A percentile compares a stretch with the other conserved stretches of the same genome.
Evolutionary conservation across 768 basidiomycete species (phyloP).

Genomic region (Chiua virens): DNA sequence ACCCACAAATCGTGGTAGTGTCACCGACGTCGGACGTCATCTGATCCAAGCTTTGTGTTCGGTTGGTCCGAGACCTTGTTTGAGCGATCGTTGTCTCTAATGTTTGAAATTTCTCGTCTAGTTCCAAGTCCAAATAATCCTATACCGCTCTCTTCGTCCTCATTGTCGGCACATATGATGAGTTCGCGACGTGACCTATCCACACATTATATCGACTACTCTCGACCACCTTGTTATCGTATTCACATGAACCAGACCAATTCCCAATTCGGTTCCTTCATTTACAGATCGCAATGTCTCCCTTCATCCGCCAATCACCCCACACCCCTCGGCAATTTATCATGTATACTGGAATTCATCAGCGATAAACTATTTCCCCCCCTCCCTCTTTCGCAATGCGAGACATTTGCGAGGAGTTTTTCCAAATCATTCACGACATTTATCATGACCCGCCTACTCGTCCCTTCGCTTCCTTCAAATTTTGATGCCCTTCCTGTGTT

Average conservation of each 20-base stretch:
- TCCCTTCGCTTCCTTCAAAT: constrained; percentile 68
- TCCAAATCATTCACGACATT: constrained; percentile 59
- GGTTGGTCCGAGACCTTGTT: constrained; percentile 39
- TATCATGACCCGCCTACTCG: constrained; percentile 64
- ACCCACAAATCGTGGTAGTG: constrained; percentile 54
- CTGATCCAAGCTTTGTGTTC: constrained; percentile 48
- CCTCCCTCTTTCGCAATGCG: constrained; percentile 48
- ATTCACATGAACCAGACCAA: constrained; percentile 37
- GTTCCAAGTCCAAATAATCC: constrained; percentile 56
- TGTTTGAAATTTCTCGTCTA: constrained; percentile 25
- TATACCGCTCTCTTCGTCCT: constrained; percentile 51
- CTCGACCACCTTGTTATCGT: constrained; percentile 47
- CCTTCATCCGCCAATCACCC: constrained; percentile 42
- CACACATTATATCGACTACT: constrained; percentile 57
- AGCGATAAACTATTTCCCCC: constrained; percentile 52
- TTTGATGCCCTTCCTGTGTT: constrained; percentile 61
- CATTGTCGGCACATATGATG: constrained; percentile 55
- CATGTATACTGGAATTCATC: constrained; percentile 62
- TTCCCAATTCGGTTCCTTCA: constrained; percentile 31
- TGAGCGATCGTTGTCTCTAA: background rate
- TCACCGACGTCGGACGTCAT: constrained; percentile 51
- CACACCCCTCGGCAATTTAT: constrained; percentile 51
- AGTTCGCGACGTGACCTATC: constrained; percentile 67
- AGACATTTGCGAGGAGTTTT: constrained; percentile 55
- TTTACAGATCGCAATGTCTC: constrained; percentile 48